These are phyloP conservation scores for Cynara cardunculus DNA, from an alignment of 129 eudicot genomes.

Conservation along the genomic window DNA sequence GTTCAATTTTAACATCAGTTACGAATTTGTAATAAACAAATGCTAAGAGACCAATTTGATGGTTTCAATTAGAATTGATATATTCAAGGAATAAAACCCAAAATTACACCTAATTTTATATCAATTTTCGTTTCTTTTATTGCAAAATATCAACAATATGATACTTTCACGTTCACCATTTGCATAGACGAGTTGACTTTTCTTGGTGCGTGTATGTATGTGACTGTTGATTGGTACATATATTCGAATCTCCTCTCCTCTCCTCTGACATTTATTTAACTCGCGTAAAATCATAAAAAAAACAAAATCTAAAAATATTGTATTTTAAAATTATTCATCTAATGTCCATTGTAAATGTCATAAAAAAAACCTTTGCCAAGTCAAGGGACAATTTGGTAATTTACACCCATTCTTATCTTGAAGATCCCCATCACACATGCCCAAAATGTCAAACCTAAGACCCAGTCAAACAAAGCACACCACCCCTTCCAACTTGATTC, in stretches of 20 bases:
- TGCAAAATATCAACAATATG: background rate
- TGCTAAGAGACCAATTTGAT: no score
- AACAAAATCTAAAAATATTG: no score
- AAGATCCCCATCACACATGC: background rate
- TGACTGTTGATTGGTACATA: background rate
- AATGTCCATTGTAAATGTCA: no score
- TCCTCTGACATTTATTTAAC: no score
- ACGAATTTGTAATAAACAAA: no score
- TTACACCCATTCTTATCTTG: background rate
- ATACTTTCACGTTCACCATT: background rate
- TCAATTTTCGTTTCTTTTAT: background rate
- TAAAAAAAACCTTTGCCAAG: background rate
- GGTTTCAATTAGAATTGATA: no score
- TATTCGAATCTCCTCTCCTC: background rate
- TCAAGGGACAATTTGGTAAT: constrained; percentile 6
- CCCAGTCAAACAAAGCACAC: constrained; percentile 17
- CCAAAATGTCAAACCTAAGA: constrained; percentile 30
- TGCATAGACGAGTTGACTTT: background rate
- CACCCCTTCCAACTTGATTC: constrained; percentile 24
- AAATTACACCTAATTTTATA: no score
- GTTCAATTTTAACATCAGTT: no score
- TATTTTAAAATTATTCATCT: no score
- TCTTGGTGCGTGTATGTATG: background rate
- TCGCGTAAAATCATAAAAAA: no score
- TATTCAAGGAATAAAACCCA: no score